phyloP scores from a whole-genome alignment of 1,284 basidiomycete species.

The Cutaneotrichosporon cutaneum region DNA sequence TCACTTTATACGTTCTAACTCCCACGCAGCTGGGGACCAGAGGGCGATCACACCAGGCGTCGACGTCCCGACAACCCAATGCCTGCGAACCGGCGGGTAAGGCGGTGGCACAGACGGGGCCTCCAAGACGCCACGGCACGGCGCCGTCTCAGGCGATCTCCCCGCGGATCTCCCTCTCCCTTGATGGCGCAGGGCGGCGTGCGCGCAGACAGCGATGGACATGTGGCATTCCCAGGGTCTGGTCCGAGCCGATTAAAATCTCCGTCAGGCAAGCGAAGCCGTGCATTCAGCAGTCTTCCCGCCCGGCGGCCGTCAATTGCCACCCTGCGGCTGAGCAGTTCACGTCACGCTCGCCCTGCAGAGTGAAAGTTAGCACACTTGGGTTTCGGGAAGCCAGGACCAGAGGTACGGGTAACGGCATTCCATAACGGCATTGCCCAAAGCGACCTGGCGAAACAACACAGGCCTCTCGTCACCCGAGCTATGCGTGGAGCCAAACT shows the following conservation, averaged over 20 bases:
- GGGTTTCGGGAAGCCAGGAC: background rate
- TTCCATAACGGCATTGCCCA: background rate
- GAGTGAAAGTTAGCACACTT: background rate
- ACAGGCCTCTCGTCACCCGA: background rate
- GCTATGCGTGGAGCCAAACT: background rate
- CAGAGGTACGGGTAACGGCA: background rate
- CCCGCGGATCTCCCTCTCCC: background rate
- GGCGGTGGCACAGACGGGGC: background rate
- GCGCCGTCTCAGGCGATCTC: background rate
- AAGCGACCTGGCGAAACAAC: background rate
- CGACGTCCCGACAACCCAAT: too few species aligned
- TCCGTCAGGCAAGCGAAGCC: background rate
- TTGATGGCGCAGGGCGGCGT: too few species aligned
- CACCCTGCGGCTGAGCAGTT: background rate
- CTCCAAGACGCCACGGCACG: background rate
- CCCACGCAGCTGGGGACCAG: background rate
- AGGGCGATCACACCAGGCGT: too few species aligned
- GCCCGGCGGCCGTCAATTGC: background rate
- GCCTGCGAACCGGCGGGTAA: background rate
- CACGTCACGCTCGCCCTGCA: too few species aligned
- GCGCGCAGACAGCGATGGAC: background rate
- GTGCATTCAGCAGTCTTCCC: too few species aligned
- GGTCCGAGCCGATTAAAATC: background rate
- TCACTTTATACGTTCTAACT: background rate
- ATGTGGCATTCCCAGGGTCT: background rate